Evolutionary conservation across 164 flowering plant species (phyloP).

Genomic region (Kalanchoe fedtschenkoi): DNA sequence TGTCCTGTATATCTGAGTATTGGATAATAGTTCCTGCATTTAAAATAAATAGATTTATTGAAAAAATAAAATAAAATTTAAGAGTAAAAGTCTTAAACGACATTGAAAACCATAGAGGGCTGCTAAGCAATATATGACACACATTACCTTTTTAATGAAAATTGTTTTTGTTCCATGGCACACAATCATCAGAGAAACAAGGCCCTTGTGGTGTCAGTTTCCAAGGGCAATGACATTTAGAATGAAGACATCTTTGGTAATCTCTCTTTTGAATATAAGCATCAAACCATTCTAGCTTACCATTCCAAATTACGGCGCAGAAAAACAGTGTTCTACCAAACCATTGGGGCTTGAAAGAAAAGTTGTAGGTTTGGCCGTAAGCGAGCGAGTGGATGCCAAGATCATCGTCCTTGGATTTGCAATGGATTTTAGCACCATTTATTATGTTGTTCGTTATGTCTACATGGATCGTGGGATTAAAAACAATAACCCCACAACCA

Average conservation of each 20-base stretch:
- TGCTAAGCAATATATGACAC: no score
- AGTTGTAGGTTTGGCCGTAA: not conserved
- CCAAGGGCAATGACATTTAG: not conserved
- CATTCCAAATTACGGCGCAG: not conserved
- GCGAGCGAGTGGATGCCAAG: not conserved
- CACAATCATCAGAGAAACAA: not conserved
- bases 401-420: not conserved
- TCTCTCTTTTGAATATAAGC: conserved; percentile 1
- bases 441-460: not conserved
- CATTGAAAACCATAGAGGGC: no score
- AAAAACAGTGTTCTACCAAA: not conserved
- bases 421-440: not conserved
- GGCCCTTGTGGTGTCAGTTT: not conserved
- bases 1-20: no score
- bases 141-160: no score
- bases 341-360: not conserved
- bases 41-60: no score
- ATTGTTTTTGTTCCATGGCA: not conserved
- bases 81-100: no score
- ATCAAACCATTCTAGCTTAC: conserved; percentile 2
- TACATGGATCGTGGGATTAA: not conserved
- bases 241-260: not conserved
- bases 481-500: not conserved
- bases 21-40: no score
- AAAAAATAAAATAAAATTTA: no score